Conservation (phyloP, 140 eudicot genomes). For the Anethum foeniculum region DNA sequence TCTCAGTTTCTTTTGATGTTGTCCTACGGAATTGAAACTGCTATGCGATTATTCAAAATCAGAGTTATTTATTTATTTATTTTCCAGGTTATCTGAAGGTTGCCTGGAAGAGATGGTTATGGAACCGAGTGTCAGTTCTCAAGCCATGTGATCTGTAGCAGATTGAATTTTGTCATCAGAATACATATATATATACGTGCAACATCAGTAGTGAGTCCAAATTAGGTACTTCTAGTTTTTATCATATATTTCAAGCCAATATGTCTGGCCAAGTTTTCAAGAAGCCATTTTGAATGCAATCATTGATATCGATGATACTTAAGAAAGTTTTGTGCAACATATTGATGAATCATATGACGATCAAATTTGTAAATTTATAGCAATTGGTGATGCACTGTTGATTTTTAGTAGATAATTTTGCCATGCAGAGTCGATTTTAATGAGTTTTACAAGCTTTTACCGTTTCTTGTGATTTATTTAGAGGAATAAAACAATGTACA, state of each 20-base stretch:
- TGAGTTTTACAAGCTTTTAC: not conserved
- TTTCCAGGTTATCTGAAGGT: constrained; percentile 19
- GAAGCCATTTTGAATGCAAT: constrained; percentile 23
- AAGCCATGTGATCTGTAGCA: constrained; percentile 28
- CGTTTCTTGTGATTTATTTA: no score
- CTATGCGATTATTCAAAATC: not conserved
- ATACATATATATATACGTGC: constrained; percentile 17
- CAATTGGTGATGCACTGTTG: not conserved
- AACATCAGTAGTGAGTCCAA: constrained; percentile 6
- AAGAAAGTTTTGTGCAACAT: not conserved
- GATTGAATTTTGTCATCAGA: constrained; percentile 22
- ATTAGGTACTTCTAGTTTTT: constrained; percentile 7
- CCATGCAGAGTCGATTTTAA: not conserved
- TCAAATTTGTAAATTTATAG: constrained; percentile 8
- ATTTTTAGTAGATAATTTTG: not conserved
- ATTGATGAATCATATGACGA: no score
- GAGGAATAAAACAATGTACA: not conserved
- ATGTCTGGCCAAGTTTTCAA: not conserved
- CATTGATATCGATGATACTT: not conserved
- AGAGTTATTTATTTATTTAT: not conserved
- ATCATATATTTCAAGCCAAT: constrained; percentile 19
- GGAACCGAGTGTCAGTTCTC: constrained; percentile 26
- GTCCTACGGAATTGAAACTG: not conserved
- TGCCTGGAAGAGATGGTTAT: constrained; percentile 8
- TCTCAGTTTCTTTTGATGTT: not conserved